These are phyloP conservation scores for Aspergillus bertholletiae DNA, from an alignment of 495 filamentous ascomycete genomes.

Conservation along the genomic window DNA sequence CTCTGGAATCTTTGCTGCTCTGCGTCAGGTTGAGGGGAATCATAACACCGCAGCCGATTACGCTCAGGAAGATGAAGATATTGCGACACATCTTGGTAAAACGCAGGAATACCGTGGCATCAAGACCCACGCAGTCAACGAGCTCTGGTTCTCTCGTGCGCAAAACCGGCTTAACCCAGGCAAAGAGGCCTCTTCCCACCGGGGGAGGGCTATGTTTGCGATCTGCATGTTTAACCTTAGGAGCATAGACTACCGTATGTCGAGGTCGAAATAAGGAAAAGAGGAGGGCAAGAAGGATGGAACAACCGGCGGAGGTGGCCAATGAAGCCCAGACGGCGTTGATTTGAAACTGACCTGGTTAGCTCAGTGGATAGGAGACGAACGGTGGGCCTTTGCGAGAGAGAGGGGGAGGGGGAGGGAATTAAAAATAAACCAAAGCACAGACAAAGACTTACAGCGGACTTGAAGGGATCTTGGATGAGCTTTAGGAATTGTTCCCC, in stretches of 20 bases:
- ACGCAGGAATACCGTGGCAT: conserved; percentile 85
- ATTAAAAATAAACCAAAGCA: background rate
- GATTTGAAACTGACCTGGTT: conserved; percentile 46
- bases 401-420: too few relatives aligned
- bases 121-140: conserved; percentile 77
- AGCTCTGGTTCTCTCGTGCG: conserved; percentile 71
- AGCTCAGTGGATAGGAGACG: too few relatives aligned
- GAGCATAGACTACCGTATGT: conserved; percentile 88
- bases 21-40: conserved; percentile 76
- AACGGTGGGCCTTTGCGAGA: too few relatives aligned
- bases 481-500: conserved; percentile 42
- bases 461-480: conserved; percentile 47
- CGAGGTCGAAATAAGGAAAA: conserved; percentile 91
- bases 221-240: conserved; percentile 89
- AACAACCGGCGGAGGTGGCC: conserved; percentile 75
- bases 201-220: conserved; percentile 90
- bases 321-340: conserved; percentile 75
- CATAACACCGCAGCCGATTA: conserved; percentile 74
- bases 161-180: conserved; percentile 79
- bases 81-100: conserved; percentile 90
- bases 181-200: conserved; percentile 78
- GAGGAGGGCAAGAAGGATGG: conserved; percentile 63
- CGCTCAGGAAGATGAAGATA: conserved; percentile 69
- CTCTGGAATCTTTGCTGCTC: conserved; percentile 27
- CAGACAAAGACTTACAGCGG: conserved; percentile 30